Evolutionary conservation across 2,329 filamentous ascomycete genomes (phyloP), one percentile per base, ranked within the genome.

Genomic region (Penicillium sp.): DNA sequence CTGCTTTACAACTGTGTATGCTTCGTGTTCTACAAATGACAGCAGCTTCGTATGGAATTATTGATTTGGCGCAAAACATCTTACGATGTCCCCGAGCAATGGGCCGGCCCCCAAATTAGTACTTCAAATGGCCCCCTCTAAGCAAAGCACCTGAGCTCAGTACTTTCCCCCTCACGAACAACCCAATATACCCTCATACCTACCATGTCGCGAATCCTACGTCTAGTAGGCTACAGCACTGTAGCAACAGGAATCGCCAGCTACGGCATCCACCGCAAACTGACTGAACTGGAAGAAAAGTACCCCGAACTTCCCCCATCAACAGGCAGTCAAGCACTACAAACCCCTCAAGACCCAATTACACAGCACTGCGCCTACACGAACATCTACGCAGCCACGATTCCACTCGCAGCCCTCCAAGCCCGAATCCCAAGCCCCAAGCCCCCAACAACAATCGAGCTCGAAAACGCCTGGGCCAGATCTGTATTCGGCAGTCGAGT

Each of bases 301-400:
- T 71, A 70, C 41, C 67, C 67, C 29, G 48, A 54, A 13, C 51
- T 62, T 5, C 55, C 62, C 5, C 39, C 51, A 6, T 43, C 48
- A 24, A 36, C 53, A 31, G 63, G 55, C 13, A 71, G 66, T 48
- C 27, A 27, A 14, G 55, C 56, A 1, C 48, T 69, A 1, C 49
- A 49, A 36, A 60, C 57, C 3, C 61, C 67, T 1, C 7, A 5
- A 3, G 47, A 46, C 7, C 50, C 59, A n/a, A 11, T 22, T 5
- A 62, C 52, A 2, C 66, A 67, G 40, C 60, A 54, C 42, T 62
- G 57, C 46, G 53, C 65, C 13, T 61, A 66, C n/a, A 50, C 62
- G 21, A 65, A 71, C 16, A 54, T 67, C 46, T 70, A 63, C 47
- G 48, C 63, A 1, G 62, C 66, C 7, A 57, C 56, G 1, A 55